These are phyloP conservation scores for Spergularia bocconei DNA, from an alignment of 148 eudicot genomes.

Conservation along the genomic window DNA sequence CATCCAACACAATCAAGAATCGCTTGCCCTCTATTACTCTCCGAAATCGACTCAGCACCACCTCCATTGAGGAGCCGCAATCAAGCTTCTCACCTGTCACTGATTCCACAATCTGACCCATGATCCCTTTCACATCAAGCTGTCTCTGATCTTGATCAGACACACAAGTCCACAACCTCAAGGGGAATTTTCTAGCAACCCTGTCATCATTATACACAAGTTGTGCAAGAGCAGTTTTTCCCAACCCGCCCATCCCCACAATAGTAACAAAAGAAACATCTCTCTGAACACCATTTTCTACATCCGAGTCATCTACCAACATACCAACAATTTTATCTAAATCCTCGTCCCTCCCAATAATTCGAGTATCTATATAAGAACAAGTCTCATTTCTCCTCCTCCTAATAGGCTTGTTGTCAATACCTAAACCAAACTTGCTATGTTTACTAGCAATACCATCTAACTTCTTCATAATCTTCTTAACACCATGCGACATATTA, in stretches of 20 bases:
- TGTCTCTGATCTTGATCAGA: not conserved
- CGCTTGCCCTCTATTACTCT: not conserved
- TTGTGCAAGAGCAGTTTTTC: conserved; percentile 3
- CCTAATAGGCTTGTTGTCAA: not conserved
- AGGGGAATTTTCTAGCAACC: not conserved
- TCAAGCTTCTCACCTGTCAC: not conserved
- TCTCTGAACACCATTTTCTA: no score
- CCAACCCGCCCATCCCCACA: conserved; percentile 10
- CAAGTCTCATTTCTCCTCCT: not conserved
- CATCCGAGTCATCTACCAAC: not conserved
- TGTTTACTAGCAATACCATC: not conserved
- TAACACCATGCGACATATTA: conserved; percentile 5
- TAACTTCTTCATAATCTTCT: not conserved
- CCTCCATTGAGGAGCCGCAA: not conserved
- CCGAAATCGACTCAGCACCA: not conserved
- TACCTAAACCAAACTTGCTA: not conserved
- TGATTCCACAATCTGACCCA: not conserved
- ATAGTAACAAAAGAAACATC: not conserved
- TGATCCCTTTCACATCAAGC: not conserved
- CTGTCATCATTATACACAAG: not conserved
- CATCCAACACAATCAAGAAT: conserved; percentile 1
- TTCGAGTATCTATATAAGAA: not conserved
- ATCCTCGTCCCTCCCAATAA: conserved; percentile 5
- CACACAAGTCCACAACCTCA: conserved; percentile 10
- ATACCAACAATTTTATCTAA: not conserved